Evolutionary conservation across 2,329 filamentous ascomycete species (phyloP).

Genomic region (Ascochyta viciae-villosae): DNA sequence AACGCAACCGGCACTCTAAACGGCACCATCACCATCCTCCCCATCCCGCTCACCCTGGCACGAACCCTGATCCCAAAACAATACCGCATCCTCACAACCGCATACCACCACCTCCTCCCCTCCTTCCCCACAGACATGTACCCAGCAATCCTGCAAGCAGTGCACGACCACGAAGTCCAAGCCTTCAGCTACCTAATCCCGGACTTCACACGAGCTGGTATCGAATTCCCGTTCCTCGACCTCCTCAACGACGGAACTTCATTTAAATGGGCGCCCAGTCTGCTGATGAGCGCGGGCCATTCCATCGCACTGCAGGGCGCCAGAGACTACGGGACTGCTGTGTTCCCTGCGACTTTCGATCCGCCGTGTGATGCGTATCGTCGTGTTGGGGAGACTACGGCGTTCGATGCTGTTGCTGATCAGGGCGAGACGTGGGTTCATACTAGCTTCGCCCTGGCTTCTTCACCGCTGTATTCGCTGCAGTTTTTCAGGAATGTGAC

Average conservation of each 20-base stretch:
- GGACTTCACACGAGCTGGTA: conserved; percentile 59
- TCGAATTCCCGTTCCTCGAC: conserved; percentile 65
- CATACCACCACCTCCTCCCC: conserved; percentile 57
- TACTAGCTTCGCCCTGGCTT: conserved; percentile 23
- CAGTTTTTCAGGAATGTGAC: conserved; percentile 59
- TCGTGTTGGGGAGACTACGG: conserved; percentile 16
- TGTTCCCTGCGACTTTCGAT: conserved; percentile 54
- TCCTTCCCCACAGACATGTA: conserved; percentile 61
- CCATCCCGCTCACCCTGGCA: conserved; percentile 58
- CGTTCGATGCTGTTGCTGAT: conserved; percentile 29
- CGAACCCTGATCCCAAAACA: conserved; percentile 57
- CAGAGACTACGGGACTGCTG: conserved; percentile 55
- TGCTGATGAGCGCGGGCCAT: conserved; percentile 57
- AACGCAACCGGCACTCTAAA: conserved; percentile 62
- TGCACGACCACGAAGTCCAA: conserved; percentile 61
- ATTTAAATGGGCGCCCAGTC: conserved; percentile 59
- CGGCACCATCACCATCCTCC: conserved; percentile 60
- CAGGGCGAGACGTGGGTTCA: conserved; percentile 16
- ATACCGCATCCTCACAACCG: conserved; percentile 59
- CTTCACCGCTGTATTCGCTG: conserved; percentile 46
- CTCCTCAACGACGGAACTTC: conserved; percentile 58
- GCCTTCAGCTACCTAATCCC: conserved; percentile 52
- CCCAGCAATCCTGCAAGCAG: conserved; percentile 59
- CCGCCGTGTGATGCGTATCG: conserved; percentile 61
- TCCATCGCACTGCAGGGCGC: conserved; percentile 55